A percentile compares a stretch with the other conserved stretches of the same genome.
These are phyloP conservation scores for Trebouxia sp. DNA, from an alignment of 139 green algal species.

Conservation along the genomic window DNA sequence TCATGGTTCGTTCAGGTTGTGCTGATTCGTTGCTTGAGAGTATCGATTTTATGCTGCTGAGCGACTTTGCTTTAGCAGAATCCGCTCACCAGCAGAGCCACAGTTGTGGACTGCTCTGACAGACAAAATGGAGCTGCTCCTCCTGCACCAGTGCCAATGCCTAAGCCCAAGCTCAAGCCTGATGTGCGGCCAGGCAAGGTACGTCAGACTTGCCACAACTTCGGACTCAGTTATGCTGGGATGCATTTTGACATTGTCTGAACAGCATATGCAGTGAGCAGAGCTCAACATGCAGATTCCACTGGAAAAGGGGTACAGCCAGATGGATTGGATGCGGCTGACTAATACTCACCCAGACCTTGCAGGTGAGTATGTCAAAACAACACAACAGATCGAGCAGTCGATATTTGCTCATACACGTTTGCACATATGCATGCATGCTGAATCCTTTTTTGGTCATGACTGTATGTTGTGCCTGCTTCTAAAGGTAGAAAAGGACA, in stretches of 20 bases:
- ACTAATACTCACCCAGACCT: constrained; percentile 43
- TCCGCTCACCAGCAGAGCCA: constrained; percentile 22
- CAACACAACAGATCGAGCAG: background rate
- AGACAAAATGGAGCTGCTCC: background rate
- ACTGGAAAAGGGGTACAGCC: constrained; percentile 86
- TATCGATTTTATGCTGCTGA: no score
- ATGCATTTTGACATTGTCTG: no score
- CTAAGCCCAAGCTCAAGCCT: constrained; percentile 8
- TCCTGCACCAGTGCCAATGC: background rate
- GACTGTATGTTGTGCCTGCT: background rate
- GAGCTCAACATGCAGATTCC: constrained; percentile 64
- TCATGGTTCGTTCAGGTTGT: no score
- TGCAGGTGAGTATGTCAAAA: constrained; percentile 33
- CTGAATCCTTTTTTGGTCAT: no score
- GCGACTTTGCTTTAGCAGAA: constrained; percentile 19
- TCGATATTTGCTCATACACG: background rate
- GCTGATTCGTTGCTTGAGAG: no score
- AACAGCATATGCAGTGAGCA: background rate
- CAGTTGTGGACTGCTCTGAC: constrained; percentile 30
- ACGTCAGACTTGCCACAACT: no score
- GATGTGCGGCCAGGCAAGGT: constrained; percentile 16
- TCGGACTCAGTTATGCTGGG: background rate
- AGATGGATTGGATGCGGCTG: constrained; percentile 83
- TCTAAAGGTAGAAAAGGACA: constrained; percentile 41
- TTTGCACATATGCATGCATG: background rate